phyloP scores from a whole-genome alignment of 345 rosid genomes.

The Eucalyptus tenuipes region DNA sequence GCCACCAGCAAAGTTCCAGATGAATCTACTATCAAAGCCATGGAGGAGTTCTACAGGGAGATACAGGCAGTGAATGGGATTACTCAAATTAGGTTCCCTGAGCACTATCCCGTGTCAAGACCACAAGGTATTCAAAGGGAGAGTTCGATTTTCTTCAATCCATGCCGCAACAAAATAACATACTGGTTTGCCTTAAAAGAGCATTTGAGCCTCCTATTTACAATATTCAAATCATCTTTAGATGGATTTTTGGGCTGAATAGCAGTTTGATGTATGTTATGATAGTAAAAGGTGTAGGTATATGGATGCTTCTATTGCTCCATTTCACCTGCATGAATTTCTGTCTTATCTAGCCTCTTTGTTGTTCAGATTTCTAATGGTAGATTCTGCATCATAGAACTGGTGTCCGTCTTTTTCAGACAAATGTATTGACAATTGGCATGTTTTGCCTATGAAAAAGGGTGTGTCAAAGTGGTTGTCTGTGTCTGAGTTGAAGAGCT shows the following conservation, averaged over 20 bases:
- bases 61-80: constrained; percentile 9
- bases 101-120: neutral
- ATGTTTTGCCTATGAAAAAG: too few relatives aligned
- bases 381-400: neutral
- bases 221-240: neutral
- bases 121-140: constrained; percentile 8
- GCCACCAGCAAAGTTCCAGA: constrained; percentile 86
- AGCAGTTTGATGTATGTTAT: neutral
- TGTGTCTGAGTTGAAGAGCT: too few relatives aligned
- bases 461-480: too few relatives aligned
- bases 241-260: neutral
- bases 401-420: neutral
- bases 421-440: neutral
- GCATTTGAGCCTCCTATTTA: constrained; percentile 14
- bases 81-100: neutral
- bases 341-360: neutral
- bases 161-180: neutral
- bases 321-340: too few relatives aligned
- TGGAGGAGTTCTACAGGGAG: constrained; percentile 77
- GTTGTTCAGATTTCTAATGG: neutral
- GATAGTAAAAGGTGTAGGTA: neutral
- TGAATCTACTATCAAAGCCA: constrained; percentile 72
- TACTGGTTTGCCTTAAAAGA: constrained; percentile 26
- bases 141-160: constrained; percentile 34
- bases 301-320: neutral